Base-by-base conservation (phyloP, 2,329 filamentous ascomycete species). In the Teratosphaeria epicoccoides region DNA sequence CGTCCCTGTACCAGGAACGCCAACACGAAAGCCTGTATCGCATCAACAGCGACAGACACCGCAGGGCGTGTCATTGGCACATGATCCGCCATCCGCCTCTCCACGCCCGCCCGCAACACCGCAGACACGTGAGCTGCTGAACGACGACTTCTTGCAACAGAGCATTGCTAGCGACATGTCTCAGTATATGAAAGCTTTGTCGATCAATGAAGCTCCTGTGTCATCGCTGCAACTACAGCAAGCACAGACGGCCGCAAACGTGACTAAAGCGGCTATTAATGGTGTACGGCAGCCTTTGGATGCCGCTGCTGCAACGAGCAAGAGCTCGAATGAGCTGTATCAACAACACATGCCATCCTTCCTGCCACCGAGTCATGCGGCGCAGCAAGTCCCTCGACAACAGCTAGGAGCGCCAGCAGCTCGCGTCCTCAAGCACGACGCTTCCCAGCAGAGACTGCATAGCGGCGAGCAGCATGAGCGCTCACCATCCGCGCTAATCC, bases 121-220 rank as follows among this genome's bases (percentile, higher is more conserved):
- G 20, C 59, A 63, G 14, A 60, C 60, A 11, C 62, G 65, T 25
- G 58, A 62, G 24, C 48, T 63, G n/a, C 54, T 67, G 24, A 69
- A 69, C 49, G 72, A 76, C 50, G 72, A 74, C 29, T 75, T 72
- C 51, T 59, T 76, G n/a, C 73, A 76, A 57, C 70, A 72, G 46
- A 70, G 68, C 6, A 75, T 76, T 45, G 71, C 71, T 50, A 69
- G 66, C 23, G 69, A 70, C 48, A 66, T 74, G 63, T 71, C 71
- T 6, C 59, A 60, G 29, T 68, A 67, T 50, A 66, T 68, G 63
- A 67, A 67, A 52, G 62, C 61, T 9, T 56, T 68, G 24, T 58
- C 59, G 3, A 37, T 69, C 20, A 51, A 63, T 25, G 68, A 68
- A 24, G 60, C 66, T 44, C 63, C 61, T 29, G 60, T 65, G 1